A percentile compares a stretch with the other conserved stretches of the same genome.
Evolutionary conservation across 768 basidiomycete species (phyloP).

Genomic region (Tylopilus intermedius): DNA sequence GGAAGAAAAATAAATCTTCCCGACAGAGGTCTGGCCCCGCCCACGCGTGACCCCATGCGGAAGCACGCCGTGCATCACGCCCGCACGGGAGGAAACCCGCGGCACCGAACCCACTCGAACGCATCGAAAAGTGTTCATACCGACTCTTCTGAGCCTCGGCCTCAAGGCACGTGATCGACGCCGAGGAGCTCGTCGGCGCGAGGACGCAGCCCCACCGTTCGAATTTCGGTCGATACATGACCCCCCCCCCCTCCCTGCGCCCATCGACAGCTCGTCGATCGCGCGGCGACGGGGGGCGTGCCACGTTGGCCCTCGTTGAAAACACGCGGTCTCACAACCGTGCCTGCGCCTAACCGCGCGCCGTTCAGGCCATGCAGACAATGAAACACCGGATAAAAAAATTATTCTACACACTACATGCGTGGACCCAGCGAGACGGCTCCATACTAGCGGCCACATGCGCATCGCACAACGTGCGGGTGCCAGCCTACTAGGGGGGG

Average conservation of each 20-base stretch:
- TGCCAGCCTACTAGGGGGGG: no score
- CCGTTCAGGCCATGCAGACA: not conserved
- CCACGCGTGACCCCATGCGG: not conserved
- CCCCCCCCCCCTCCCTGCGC: no score
- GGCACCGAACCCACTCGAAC: constrained; percentile 8
- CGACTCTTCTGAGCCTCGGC: not conserved
- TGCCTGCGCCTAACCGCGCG: constrained; percentile 4
- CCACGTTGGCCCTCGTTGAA: constrained; percentile 21
- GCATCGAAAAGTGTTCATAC: not conserved
- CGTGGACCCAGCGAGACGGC: not conserved
- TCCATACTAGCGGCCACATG: not conserved
- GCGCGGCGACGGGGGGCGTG: not conserved
- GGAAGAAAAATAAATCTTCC: not conserved
- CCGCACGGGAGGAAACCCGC: not conserved
- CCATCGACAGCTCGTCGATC: not conserved
- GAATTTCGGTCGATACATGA: no score
- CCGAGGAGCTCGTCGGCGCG: no score
- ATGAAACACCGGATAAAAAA: not conserved
- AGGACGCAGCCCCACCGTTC: no score
- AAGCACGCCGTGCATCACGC: not conserved
- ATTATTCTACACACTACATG: no score
- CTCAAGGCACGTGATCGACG: no score
- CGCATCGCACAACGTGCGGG: not conserved
- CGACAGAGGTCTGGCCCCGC: not conserved
- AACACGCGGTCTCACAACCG: constrained; percentile 15